Percentiles rank a stretch among this genome's conserved stretches.
phyloP scores from a whole-genome alignment of 768 basidiomycete genomes.

The Boletus reticuloceps region DNA sequence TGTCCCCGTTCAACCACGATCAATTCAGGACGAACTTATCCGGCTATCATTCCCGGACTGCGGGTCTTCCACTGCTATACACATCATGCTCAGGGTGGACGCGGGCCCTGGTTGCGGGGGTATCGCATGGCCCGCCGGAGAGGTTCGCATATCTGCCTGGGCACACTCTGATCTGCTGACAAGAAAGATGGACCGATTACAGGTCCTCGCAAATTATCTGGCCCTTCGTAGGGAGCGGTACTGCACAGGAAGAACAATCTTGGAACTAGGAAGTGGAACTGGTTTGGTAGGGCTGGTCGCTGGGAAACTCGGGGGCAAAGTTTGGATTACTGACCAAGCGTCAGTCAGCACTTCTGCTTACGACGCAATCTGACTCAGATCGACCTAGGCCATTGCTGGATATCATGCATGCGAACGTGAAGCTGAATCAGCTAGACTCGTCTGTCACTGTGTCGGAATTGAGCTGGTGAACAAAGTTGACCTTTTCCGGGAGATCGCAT shows the following conservation, averaged over 20 bases:
- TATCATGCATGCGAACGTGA: slow-evolving; percentile 76
- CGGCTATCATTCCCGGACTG: slow-evolving; percentile 37
- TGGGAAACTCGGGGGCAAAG: slow-evolving; percentile 61
- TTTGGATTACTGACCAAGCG: slow-evolving; percentile 90
- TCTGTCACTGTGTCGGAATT: slow-evolving; percentile 65
- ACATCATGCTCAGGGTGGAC: slow-evolving; percentile 60
- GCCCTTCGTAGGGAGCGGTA: slow-evolving; percentile 48
- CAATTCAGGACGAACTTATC: slow-evolving; percentile 47
- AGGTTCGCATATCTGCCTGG: slow-evolving; percentile 48
- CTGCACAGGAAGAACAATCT: slow-evolving; percentile 53
- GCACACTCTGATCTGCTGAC: not conserved
- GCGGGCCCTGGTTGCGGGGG: slow-evolving; percentile 89
- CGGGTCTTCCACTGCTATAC: slow-evolving; percentile 7
- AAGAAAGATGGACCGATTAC: not conserved
- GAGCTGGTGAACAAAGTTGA: slow-evolving; percentile 62
- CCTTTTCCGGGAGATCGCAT: not conserved
- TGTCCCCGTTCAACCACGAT: slow-evolving; percentile 54
- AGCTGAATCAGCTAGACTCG: slow-evolving; percentile 55
- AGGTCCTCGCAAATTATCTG: slow-evolving; percentile 83
- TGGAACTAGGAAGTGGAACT: slow-evolving; percentile 91
- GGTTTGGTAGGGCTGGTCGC: slow-evolving; percentile 90
- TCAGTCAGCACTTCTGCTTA: slow-evolving; percentile 41
- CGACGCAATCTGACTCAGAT: slow-evolving; percentile 11
- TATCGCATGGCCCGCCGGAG: slow-evolving; percentile 89
- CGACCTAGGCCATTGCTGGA: slow-evolving; percentile 62